Conservation (phyloP, 179 eudicot genomes). For the Dionaea muscipula region DNA sequence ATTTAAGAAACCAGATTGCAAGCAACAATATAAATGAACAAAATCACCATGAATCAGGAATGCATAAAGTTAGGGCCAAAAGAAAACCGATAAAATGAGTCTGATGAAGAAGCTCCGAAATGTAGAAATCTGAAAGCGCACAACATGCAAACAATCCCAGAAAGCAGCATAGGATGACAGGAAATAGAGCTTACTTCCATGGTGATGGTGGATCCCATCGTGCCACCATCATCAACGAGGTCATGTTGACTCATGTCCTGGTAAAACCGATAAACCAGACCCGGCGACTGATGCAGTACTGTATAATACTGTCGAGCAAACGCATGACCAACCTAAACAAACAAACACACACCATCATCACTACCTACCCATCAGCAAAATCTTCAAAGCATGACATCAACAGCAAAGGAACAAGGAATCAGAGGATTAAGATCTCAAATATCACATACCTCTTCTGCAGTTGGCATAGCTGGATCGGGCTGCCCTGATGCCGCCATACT, state of each 20-base stretch:
- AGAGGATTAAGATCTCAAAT: neutral
- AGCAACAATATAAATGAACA: too few species aligned
- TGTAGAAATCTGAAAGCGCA: too few species aligned
- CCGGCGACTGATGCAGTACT: slow-evolving; percentile 66
- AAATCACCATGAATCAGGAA: too few species aligned
- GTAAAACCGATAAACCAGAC: slow-evolving; percentile 55
- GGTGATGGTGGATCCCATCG: slow-evolving; percentile 50
- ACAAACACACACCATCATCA: neutral
- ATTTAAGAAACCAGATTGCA: too few species aligned
- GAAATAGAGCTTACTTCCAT: slow-evolving; percentile 51
- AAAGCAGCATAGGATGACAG: neutral
- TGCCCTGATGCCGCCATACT: slow-evolving; percentile 7
- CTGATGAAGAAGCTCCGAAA: too few species aligned
- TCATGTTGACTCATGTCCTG: slow-evolving; percentile 66
- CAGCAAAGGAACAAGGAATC: neutral
- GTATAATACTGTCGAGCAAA: slow-evolving; percentile 75
- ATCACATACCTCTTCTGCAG: slow-evolving; percentile 7
- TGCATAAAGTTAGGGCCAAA: too few species aligned
- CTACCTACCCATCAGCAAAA: neutral
- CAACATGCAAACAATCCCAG: neutral
- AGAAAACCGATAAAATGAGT: too few species aligned
- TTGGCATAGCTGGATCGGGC: slow-evolving; percentile 3
- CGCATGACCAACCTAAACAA: slow-evolving; percentile 63
- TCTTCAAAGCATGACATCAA: neutral
- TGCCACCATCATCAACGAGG: slow-evolving; percentile 43